Evolutionary conservation across 164 flowering plant species (phyloP), one percentile per base, ranked within the genome.

Genomic region (Litsea cubeba): DNA sequence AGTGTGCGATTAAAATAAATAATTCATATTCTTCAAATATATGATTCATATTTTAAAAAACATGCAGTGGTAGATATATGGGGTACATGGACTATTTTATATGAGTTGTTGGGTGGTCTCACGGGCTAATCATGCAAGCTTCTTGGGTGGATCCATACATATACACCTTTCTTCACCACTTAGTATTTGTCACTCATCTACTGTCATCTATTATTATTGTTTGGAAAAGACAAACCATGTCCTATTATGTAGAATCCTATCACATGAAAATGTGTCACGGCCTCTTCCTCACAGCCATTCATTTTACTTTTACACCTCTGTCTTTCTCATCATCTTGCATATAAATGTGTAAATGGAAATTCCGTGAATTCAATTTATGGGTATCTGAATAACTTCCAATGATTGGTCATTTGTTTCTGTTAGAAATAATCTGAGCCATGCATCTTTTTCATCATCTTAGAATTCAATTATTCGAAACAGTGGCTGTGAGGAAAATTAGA

Each of bases 181-280:
- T 23, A 22, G 51, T 50, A 2, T 49, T 23, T 64, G 20, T 46
- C 70, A 30, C 51, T 25, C n/a, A 26, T 20, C 22, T 24, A 15
- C 32, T 23, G 17, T 20, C 12, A 17, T 12, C 62, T 75, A 30
- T 57, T 12, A 50, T 32, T 69, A 28, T 62, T 77, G 79, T 58
- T 40, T 62, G 69, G 50, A 82, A 82, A 80, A 82, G 83, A 78
- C 69, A 75, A 81, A 77, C 79, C 79, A 32, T 81, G 82, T 83
- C 85, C 70, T 72, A 75, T 79, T 81, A 20, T 15, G 18, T 54
- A 75, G 74, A 50, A 46, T 20, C 64, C 71, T 51, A 71, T 12
- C 50, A 72, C 57, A 68, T 24, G 28, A 12, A 60, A 62, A 63
- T 46, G 75, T 73, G 80, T 67, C 82, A 73, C 49, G 24, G 5